These are phyloP conservation scores for Penicillium sp. DNA, from an alignment of 2,329 filamentous ascomycete genomes.

Conservation along the genomic window DNA sequence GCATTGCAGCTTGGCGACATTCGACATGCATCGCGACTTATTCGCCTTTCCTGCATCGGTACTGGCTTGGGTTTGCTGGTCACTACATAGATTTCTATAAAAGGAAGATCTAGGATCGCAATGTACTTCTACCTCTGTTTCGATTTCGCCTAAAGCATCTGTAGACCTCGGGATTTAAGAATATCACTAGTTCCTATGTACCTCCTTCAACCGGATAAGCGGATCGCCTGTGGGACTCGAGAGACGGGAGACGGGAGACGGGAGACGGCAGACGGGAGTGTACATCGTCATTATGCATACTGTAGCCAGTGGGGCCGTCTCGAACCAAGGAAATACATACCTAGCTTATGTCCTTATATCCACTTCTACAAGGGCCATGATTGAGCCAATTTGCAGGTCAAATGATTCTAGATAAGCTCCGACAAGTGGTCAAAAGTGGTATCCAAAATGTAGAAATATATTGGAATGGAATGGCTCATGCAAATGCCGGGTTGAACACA, in stretches of 20 bases:
- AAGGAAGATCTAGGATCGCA: slow-evolving; percentile 13
- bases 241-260: not conserved
- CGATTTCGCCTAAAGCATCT: not conserved
- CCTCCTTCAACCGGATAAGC: not conserved
- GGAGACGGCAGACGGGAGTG: not conserved
- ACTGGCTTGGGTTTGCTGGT: slow-evolving; percentile 3
- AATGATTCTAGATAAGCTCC: not conserved
- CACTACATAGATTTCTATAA: slow-evolving; percentile 3
- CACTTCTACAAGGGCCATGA: not conserved
- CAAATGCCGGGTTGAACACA: slow-evolving; percentile 14
- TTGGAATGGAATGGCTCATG: slow-evolving; percentile 12
- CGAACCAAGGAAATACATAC: not conserved
- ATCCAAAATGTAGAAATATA: not conserved
- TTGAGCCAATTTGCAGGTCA: not conserved
- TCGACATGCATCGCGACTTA: not conserved
- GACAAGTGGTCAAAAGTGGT: not conserved
- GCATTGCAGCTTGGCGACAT: slow-evolving; percentile 2
- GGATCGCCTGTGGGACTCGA: not conserved
- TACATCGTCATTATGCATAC: slow-evolving; percentile 1
- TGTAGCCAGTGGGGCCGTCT: not conserved
- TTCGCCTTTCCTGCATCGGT: not conserved
- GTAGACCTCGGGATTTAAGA: not conserved
- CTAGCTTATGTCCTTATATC: not conserved
- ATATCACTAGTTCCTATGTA: not conserved
- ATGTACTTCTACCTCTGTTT: slow-evolving; percentile 10